Evolutionary conservation across 805 yeast species (phyloP), one percentile per base, ranked within the genome.

Genomic region (Zygotorulaspora danielsina): DNA sequence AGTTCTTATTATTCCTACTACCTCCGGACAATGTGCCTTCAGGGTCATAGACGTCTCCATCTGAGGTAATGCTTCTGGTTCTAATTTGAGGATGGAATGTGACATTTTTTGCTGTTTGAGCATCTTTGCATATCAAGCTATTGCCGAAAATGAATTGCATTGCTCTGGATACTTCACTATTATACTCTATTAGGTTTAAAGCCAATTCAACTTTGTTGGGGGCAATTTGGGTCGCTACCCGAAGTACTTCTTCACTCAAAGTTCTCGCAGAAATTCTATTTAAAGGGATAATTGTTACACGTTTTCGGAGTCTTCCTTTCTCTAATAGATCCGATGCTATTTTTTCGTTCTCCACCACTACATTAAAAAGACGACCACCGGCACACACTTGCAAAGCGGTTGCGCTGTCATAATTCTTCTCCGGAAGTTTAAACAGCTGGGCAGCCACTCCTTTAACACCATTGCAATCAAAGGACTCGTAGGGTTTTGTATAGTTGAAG

Each of bases 1-100:
- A 74, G 1, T 76, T 71, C 11, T 75, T 66, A 34, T 69, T 68
- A 46, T 71, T 78, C 50, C 90, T 72, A 15, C 94, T 80, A n/a
- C 97, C 97, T 34, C 99, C 99, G 1, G 96, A 84, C 19, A 93
- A 68, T 6, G 95, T 85, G 11, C 99, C 99, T 49, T 83, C 87
- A 0, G 98, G 98, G 57, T 93, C 98, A 63, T 89, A 93, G 8
- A 82, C 75, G 60, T 93, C 98, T 36, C 98, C 99, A 38, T 88
- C 89, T 22, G 84, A 60, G 0, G 99, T 93, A 11, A 94, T 87
- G 20, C 94, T 81, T 53, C 88, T 79, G 0, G 89, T 72, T 46
- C 86, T 72, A 11, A 90, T 79, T 39, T 77, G 73, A 0, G 90
- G 93, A 58, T 89, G 79, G 59, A 88, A 87, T 0, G 97, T 86